Evolutionary conservation across 768 basidiomycete genomes (phyloP).

Genomic region (Pleurotus tuber-regium): DNA sequence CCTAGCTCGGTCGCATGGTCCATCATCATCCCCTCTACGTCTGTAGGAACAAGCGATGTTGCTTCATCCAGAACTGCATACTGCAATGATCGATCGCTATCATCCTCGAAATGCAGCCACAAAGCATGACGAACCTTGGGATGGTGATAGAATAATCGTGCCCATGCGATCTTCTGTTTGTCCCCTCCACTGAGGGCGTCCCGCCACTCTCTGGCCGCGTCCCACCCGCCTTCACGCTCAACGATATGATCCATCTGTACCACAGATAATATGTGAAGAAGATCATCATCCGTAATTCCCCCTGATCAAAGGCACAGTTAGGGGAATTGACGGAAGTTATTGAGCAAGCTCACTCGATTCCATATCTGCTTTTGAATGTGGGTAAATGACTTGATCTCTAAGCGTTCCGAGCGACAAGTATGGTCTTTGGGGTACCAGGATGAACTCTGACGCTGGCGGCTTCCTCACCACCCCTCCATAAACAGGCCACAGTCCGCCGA

Average conservation of each 20-base stretch:
- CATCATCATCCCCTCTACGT: conserved; percentile 95
- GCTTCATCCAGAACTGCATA: conserved; percentile 98
- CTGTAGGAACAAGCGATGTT: conserved; percentile 89
- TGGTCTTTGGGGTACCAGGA: conserved; percentile 93
- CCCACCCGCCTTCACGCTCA: conserved; percentile 97
- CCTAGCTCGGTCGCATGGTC: conserved; percentile 82
- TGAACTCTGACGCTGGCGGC: conserved; percentile 85
- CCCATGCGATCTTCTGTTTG: conserved; percentile 98
- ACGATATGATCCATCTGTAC: conserved; percentile 88
- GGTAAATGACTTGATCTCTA: conserved; percentile 96
- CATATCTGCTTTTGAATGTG: conserved; percentile 83
- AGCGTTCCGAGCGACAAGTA: conserved; percentile 94
- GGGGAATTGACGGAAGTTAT: conserved; percentile 11
- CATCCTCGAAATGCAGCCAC: neutral
- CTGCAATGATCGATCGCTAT: conserved; percentile 33
- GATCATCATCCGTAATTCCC: conserved; percentile 70
- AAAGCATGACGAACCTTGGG: conserved; percentile 65
- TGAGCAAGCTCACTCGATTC: conserved; percentile 56
- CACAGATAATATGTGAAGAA: conserved; percentile 66
- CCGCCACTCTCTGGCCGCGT: conserved; percentile 85
- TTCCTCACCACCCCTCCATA: conserved; percentile 84
- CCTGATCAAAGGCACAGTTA: conserved; percentile 32
- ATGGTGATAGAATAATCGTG: conserved; percentile 90
- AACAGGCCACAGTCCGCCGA: conserved; percentile 94
- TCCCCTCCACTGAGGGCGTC: conserved; percentile 93